Percentiles rank a stretch among this genome's conserved stretches.
Conservation (phyloP, 305 asterid genomes). For the Petunia hybrid region DNA sequence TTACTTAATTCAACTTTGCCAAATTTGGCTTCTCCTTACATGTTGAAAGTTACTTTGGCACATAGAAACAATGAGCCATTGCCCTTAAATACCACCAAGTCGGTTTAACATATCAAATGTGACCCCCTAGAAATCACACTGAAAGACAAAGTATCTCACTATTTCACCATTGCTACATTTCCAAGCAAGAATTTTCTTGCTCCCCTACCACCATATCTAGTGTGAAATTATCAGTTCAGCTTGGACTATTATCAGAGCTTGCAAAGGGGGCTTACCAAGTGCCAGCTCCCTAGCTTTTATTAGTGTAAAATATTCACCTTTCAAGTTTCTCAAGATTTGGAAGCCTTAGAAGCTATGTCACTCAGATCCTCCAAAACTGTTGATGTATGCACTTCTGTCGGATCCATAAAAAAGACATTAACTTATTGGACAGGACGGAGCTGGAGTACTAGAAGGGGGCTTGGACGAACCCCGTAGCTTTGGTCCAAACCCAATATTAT, state of each 20-base stretch:
- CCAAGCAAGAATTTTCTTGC: neutral
- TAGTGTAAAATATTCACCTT: neutral
- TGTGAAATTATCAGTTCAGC: neutral
- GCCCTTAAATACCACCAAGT: neutral
- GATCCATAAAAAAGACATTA: no score
- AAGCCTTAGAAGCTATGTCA: no score
- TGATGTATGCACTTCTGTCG: no score
- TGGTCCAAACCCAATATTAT: no score
- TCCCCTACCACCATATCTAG: constrained; percentile 13
- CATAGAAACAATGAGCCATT: neutral
- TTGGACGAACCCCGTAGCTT: no score
- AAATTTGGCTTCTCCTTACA: neutral
- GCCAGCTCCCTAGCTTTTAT: neutral
- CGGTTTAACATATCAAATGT: neutral
- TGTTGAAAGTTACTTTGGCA: neutral
- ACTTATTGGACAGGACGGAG: no score
- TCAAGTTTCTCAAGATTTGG: neutral
- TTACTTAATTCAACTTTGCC: neutral
- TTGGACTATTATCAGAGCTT: neutral
- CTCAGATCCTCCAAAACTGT: no score
- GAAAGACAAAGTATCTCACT: neutral
- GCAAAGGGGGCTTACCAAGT: neutral
- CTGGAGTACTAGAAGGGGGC: no score
- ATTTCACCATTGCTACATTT: constrained; percentile 7
- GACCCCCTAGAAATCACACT: neutral